Base-by-base conservation (phyloP, 2,329 filamentous ascomycete species). In the Penicillium psychrosexuale region DNA sequence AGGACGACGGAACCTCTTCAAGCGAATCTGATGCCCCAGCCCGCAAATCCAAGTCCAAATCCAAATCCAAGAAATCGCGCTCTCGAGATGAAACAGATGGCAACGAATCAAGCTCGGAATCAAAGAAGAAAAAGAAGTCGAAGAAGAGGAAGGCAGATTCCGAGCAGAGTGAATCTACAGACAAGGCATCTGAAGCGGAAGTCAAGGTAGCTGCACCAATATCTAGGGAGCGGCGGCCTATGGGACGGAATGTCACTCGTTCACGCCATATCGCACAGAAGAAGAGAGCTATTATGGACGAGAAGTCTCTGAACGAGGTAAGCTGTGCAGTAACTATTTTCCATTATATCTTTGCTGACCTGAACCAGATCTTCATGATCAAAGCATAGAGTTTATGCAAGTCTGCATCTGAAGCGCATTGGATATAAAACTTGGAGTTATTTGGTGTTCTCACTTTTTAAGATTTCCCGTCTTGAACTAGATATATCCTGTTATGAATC, bases 191-290 rank as follows among this genome's bases (percentile, higher is more conserved):
- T 8, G 48, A 42, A 38, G 39, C 45, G 8, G 33, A 52, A 40
- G 37, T 46, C 7, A 38, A 55, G 22, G 33, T 28, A 15, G 76
- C 75, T 50, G 77, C 74, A 43, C 78, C 78, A 28, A 80, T 76
- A 30, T 78, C 79, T 55, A 76, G 71, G 75, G 73, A 70, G 75
- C 80, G 58, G 39, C 67, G 62, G 34, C 73, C 74, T 19, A 78
- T 81, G 27, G 84, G 82, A 46, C 83, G 91, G 60, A 89, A 92
- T 70, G 83, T 88, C 51, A 84, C 92, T 44, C 81, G 93, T 60
- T 85, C 89, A 62, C 82, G 90, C 57, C 90, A 92, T 72, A 96
- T 97, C 66, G 88, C 88, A 53, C 90, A 94, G 65, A 97, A 97
- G 79, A 86, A 85, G 66, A 84, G 87, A 77, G 91, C 92, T 2